Evolutionary conservation across 768 basidiomycete species (phyloP).

Genomic region (Kwoniella europaea): DNA sequence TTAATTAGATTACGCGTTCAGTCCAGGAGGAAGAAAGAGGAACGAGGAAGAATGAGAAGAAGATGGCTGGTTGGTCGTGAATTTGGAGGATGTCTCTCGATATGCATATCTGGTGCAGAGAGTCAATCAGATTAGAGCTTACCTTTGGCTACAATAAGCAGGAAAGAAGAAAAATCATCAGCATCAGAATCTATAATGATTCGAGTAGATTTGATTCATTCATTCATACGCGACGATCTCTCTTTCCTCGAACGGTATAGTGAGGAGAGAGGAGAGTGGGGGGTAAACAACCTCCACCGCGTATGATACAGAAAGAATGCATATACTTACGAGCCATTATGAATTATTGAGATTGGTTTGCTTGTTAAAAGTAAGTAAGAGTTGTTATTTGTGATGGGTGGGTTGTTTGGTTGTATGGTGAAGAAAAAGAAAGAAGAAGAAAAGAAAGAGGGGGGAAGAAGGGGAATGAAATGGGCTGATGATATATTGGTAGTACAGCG

Average conservation of each 20-base stretch:
- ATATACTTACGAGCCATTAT: conserved; percentile 54
- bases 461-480: not conserved
- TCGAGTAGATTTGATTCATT: not conserved
- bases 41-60: conserved; percentile 7
- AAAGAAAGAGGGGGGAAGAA: conserved; percentile 22
- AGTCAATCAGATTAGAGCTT: not conserved
- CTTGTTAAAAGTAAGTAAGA: not conserved
- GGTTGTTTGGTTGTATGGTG: conserved; percentile 18
- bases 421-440: conserved; percentile 8
- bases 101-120: not conserved
- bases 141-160: not conserved
- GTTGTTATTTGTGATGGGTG: conserved; percentile 4
- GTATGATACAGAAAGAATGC: conserved; percentile 6
- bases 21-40: not conserved
- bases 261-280: not conserved
- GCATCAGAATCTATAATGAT: not conserved
- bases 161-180: not conserved
- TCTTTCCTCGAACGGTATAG: not conserved
- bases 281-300: conserved; percentile 33
- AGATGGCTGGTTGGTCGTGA: conserved; percentile 4
- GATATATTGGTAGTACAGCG: conserved; percentile 2
- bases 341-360: conserved; percentile 23
- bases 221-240: not conserved
- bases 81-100: not conserved
- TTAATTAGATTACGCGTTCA: not conserved